Evolutionary conservation across 768 basidiomycete genomes (phyloP).

Genomic region (Xerocomellus dryophilus): DNA sequence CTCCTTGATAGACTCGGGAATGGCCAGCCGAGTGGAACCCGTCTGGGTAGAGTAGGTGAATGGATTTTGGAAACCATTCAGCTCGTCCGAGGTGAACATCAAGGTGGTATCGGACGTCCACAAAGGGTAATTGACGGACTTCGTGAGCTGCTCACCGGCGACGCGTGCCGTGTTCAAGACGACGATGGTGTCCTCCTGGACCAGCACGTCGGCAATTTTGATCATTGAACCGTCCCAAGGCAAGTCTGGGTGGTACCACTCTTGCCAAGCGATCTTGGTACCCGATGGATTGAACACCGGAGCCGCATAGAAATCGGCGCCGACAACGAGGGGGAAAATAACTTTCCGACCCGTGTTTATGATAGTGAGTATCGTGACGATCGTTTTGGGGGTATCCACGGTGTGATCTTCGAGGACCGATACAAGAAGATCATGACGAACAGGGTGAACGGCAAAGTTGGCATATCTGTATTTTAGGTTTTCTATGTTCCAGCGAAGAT

Average conservation of each 20-base stretch:
- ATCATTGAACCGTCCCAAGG: constrained; percentile 68
- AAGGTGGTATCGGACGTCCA: constrained; percentile 58
- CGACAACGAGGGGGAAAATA: constrained; percentile 46
- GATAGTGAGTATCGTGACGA: constrained; percentile 53
- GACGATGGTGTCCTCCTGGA: constrained; percentile 28
- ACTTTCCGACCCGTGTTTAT: constrained; percentile 48
- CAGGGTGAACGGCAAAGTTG: constrained; percentile 57
- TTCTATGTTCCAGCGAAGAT: constrained; percentile 5
- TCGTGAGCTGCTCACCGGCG: constrained; percentile 48
- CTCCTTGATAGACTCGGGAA: constrained; percentile 43
- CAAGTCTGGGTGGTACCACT: constrained; percentile 71
- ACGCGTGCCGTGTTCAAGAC: constrained; percentile 42
- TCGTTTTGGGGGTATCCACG: constrained; percentile 29
- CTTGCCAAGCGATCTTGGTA: constrained; percentile 53
- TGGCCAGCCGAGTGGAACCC: constrained; percentile 26
- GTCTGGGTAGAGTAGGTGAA: constrained; percentile 47
- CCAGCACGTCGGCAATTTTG: constrained; percentile 46
- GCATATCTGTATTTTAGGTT: constrained; percentile 53
- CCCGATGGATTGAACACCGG: constrained; percentile 63
- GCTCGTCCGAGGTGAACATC: constrained; percentile 59
- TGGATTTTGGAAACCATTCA: constrained; percentile 64
- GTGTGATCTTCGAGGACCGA: constrained; percentile 75
- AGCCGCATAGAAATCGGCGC: constrained; percentile 69
- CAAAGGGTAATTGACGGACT: constrained; percentile 55
- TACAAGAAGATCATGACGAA: constrained; percentile 49